Evolutionary conservation across 805 yeast genomes (phyloP), one percentile per base, ranked within the genome.

Genomic region (Metschnikowia anglica): DNA sequence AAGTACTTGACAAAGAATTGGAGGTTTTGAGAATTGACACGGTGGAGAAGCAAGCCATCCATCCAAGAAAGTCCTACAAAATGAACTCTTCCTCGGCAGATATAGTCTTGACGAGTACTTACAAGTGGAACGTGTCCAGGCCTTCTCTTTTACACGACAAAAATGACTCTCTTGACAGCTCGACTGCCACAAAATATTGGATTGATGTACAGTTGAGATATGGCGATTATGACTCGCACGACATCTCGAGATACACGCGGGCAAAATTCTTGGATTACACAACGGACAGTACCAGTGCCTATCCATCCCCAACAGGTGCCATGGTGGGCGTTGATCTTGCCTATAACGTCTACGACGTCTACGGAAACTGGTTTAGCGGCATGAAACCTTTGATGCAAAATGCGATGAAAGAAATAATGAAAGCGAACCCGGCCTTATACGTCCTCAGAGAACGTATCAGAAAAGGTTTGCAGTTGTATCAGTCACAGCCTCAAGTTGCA

Each of bases 221-320:
- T 59, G 99, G 99, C 53, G 99, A 93, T 62, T 93, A 88, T 62
- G 99, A 93, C 62, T 88, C 97, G 4, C 99, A 93, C 60, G 98
- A 93, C 61, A 89, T 93, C 37, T 85, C 96, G 0, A 79, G 97
- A 51, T 93, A 93, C 60, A 86, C 96, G 1, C 72, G 97, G 41
- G 90, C 97, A 5, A 93, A 93, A 60, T 93, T 82, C 61, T 68
- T 93, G 57, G 99, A 93, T 57, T 93, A 93, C 57, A 91, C 97
- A 2, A 78, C 88, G 1, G 99, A 93, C 61, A 84, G 80, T 49
- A 73, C 85, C 3, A 84, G 91, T 54, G 72, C 83, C 42, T 93
- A 93, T 60, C 98, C 99, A 3, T 84, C 95, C 2, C 88, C 96
- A 2, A 87, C 97, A 0, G 99, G 99, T 48, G 74, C 87, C 9